Evolutionary conservation across 2,329 filamentous ascomycete genomes (phyloP), one percentile per base, ranked within the genome.

Genomic region (Aspergillaceae sp.): DNA sequence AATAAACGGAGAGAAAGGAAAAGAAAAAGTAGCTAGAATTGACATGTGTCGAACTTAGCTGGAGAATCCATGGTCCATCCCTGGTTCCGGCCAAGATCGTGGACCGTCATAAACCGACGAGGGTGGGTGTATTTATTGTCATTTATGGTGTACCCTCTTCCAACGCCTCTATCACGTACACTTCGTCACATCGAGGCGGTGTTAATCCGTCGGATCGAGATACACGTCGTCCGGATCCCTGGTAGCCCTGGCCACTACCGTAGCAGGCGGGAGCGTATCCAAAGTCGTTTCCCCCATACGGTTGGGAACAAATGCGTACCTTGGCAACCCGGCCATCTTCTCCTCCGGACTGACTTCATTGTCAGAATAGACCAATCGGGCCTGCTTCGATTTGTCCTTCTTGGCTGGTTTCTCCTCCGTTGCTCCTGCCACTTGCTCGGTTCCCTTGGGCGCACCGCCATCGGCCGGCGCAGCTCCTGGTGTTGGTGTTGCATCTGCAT

Each of bases 301-400:
- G 55, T 70, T 65, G 58, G 76, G 77, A 60, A 73, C 72, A 65
- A 79, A 85, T 57, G 83, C 81, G 72, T 94, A 95, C 67, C 81
- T 83, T 50, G 85, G 75, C 71, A 92, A 72, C 61, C 73, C 70
- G 29, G 87, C 84, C 86, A 94, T 89, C 69, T 83, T 87, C 75
- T 95, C 90, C 71, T 96, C 90, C 1, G 88, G 86, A 59, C 86
- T 92, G 59, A 82, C 72, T 48, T 85, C 83, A 43, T 84, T 81
- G 62, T 94, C 87, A 51, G 82, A 82, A 70, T 92, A 95, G 29
- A 94, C 75, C 78, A 95, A 83, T 63, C 79, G 73, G 56, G 71
- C 78, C 47, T 74, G 74, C 62, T 83, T 84, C 59, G 76, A 73
- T 61, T 82, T 83, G 62, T 82, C 79, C 55, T 83, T 84, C 75